Evolutionary conservation across 2,329 filamentous ascomycete genomes (phyloP).

Genomic region (Magnaporthiopsis incrustans): DNA sequence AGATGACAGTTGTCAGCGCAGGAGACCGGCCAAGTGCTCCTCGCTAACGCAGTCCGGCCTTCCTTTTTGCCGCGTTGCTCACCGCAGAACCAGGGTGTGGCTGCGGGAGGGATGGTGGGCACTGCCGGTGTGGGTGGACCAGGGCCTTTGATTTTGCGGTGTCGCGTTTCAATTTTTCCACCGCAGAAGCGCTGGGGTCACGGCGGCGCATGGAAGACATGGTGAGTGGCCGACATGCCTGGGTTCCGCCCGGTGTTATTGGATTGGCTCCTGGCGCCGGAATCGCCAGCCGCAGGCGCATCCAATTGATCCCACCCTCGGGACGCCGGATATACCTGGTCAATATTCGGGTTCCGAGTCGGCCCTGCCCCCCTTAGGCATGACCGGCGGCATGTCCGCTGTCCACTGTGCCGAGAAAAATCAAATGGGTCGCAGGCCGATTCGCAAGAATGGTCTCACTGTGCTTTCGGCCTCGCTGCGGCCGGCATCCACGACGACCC

Average conservation of each 20-base stretch:
- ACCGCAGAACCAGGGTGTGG: not conserved
- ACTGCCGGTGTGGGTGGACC: not conserved
- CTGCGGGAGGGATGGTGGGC: not conserved
- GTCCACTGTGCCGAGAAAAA: not conserved
- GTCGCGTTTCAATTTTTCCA: not conserved
- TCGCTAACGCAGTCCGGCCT: not conserved
- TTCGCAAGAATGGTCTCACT: not conserved
- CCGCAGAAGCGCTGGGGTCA: not conserved
- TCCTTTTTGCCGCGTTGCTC: not conserved
- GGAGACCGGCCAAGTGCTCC: not conserved
- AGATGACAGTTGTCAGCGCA: constrained; percentile 12
- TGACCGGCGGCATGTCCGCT: not conserved
- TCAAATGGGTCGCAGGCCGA: not conserved
- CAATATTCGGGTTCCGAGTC: not conserved
- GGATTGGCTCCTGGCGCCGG: not conserved
- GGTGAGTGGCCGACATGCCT: not conserved
- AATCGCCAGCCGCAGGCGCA: no score
- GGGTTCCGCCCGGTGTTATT: no score
- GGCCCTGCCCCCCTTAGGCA: not conserved
- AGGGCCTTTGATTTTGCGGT: not conserved
- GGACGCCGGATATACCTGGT: not conserved
- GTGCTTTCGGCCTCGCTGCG: not conserved
- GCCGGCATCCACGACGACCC: not conserved
- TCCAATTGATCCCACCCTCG: not conserved
- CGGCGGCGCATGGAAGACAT: not conserved